Percentiles rank a stretch among this genome's conserved stretches.
These are phyloP conservation scores for Clitoria ternatea DNA, from an alignment of 306 rosid genomes.

Conservation along the genomic window DNA sequence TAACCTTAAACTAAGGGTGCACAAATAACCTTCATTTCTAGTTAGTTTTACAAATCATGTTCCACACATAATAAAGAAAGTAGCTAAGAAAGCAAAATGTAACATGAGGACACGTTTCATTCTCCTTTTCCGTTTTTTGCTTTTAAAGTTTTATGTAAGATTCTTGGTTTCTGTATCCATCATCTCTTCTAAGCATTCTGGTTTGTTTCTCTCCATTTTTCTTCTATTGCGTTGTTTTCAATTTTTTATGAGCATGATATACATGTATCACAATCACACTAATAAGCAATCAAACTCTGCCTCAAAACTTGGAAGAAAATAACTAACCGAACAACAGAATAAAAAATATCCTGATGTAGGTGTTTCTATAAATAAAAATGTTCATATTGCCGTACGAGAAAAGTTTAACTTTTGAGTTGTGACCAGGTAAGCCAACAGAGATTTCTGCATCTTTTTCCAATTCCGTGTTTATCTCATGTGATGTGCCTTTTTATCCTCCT, in stretches of 20 bases:
- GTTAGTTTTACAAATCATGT: background rate
- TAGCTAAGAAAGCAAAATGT: slow-evolving; percentile 9
- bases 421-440: background rate
- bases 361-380: background rate
- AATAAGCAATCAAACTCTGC: background rate
- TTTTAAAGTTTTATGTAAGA: no score
- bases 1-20: background rate
- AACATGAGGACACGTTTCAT: background rate
- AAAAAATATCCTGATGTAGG: no score
- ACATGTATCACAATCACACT: background rate
- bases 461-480: background rate
- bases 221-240: background rate
- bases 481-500: background rate
- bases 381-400: background rate
- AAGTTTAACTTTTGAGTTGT: background rate
- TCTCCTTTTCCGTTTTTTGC: background rate
- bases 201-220: background rate
- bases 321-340: no score
- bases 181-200: background rate
- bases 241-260: background rate
- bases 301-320: no score
- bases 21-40: background rate
- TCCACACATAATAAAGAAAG: background rate
- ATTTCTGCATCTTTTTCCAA: background rate
- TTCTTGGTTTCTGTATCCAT: background rate